phyloP scores from a whole-genome alignment of 2,329 filamentous ascomycete species.

The Dothidotthia symphoricarpi region DNA sequence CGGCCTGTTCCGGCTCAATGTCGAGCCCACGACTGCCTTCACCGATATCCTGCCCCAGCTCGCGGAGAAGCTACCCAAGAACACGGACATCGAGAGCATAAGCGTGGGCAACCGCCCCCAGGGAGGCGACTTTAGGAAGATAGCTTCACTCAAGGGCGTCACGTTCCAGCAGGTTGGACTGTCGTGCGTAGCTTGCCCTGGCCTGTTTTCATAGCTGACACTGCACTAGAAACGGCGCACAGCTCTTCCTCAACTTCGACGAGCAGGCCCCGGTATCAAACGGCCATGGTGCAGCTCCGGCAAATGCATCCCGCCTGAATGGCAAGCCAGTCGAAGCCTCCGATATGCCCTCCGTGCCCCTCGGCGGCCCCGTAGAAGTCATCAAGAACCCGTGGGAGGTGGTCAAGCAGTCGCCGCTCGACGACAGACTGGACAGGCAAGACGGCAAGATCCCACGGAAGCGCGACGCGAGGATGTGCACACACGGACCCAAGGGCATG shows the following conservation, averaged over 20 bases:
- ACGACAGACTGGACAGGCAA: conserved; percentile 80
- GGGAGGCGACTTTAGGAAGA: conserved; percentile 56
- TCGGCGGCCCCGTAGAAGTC: conserved; percentile 56
- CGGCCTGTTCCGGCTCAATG: conserved; percentile 82
- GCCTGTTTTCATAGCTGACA: conserved; percentile 17
- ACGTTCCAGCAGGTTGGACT: conserved; percentile 58
- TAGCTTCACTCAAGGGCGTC: conserved; percentile 55
- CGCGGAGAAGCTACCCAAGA: conserved; percentile 59
- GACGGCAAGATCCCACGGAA: conserved; percentile 84
- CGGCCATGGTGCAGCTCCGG: conserved; percentile 42
- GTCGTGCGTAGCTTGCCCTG: conserved; percentile 43
- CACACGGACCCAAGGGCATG: conserved; percentile 96
- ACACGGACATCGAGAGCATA: conserved; percentile 55
- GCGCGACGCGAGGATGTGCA: conserved; percentile 81
- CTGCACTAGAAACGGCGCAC: conserved; percentile 74
- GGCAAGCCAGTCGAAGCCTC: conserved; percentile 70
- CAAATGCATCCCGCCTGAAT: conserved; percentile 65
- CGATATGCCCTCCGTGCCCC: conserved; percentile 63
- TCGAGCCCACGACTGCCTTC: conserved; percentile 74
- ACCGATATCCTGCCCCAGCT: conserved; percentile 55
- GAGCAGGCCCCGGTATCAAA: conserved; percentile 55
- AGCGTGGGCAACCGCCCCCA: conserved; percentile 61
- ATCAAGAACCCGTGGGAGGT: conserved; percentile 93
- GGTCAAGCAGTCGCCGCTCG: conserved; percentile 81
- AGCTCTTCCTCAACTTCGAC: conserved; percentile 82